Evolutionary conservation across 345 rosid species (phyloP), one percentile per base, ranked within the genome.

Genomic region (Erodium maritimum): DNA sequence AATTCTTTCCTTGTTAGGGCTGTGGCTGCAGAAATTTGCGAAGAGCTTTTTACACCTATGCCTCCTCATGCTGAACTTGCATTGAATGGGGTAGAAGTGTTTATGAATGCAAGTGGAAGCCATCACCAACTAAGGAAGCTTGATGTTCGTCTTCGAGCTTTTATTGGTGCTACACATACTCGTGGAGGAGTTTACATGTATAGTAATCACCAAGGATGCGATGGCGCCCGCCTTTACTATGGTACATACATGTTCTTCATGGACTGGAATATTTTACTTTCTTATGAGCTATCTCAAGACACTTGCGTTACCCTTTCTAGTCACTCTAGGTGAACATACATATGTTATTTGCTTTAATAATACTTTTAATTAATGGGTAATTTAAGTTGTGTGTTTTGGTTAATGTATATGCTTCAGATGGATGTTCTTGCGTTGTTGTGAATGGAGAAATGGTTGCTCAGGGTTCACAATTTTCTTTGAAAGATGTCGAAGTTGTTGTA

Each of bases 11-110:
- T 33, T 63, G 3, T 63, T 73, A 93, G 99, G 51, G 90, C 94
- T 75, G 94, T 93, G 72, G 99, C 97, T 11, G 88, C 82, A 16
- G 99, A 93, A 85, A 75, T 87, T 54, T 93, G 99, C 62, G 96
- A 85, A 73, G 99, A 93, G 73, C 91, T 93, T 57, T 93, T 83
- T 65, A 69, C 85, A 29, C 81, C 95, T 5, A 55, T 76, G 60
- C 91, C 97, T 63, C 90, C 91, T 63, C 99, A 93, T 70, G 77
- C 90, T n/a, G 99, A 89, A 73, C 99, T 93, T 63, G 95, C 97
- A 21, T 60, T 87, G 67, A 93, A 89, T 53, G 97, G 99, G 5
- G 97, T 93, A 46, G 99, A 93, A 74, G 91, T 93, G 50, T 89
- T 93, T 75, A 56, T 93, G 87, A 93, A 93, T 75, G 99, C 99